Evolutionary conservation across 345 rosid genomes (phyloP).

Genomic region (Ceriops zippeliana): DNA sequence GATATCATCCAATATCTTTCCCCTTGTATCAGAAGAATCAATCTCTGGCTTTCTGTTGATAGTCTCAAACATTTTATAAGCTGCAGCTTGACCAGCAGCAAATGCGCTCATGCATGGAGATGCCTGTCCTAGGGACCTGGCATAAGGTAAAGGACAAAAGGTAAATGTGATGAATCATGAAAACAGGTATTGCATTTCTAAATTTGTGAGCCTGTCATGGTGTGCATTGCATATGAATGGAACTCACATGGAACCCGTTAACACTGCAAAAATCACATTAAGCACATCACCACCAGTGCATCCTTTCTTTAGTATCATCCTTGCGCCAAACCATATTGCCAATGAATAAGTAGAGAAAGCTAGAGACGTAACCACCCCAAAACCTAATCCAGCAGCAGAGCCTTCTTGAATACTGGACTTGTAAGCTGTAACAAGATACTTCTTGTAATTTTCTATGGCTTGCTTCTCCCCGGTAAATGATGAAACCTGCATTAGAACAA

Average conservation of each 20-base stretch:
- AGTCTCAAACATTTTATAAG: constrained; percentile 42
- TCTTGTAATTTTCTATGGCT: constrained; percentile 50
- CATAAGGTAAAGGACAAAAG: neutral
- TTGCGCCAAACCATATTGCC: constrained; percentile 65
- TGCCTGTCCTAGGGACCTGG: constrained; percentile 68
- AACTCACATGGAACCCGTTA: constrained; percentile 73
- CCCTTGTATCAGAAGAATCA: constrained; percentile 39
- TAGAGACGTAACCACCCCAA: constrained; percentile 35
- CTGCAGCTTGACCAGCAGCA: constrained; percentile 29
- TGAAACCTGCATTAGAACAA: constrained; percentile 46
- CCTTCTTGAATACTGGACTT: constrained; percentile 52
- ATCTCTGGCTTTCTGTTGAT: constrained; percentile 42
- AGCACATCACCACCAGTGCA: constrained; percentile 58
- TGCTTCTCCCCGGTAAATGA: constrained; percentile 67
- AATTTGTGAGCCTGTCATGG: neutral
- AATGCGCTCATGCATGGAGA: constrained; percentile 25
- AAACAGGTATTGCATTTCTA: neutral
- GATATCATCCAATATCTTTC: constrained; percentile 36
- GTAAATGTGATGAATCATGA: neutral
- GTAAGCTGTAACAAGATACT: constrained; percentile 46
- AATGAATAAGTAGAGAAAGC: constrained; percentile 47
- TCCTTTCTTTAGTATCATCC: constrained; percentile 56
- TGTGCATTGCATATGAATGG: neutral
- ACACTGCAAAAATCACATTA: constrained; percentile 46
- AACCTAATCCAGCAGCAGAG: constrained; percentile 50